phyloP scores from a whole-genome alignment of 352 stramenopile genomes.

The Pythium aphanidermatum region DNA sequence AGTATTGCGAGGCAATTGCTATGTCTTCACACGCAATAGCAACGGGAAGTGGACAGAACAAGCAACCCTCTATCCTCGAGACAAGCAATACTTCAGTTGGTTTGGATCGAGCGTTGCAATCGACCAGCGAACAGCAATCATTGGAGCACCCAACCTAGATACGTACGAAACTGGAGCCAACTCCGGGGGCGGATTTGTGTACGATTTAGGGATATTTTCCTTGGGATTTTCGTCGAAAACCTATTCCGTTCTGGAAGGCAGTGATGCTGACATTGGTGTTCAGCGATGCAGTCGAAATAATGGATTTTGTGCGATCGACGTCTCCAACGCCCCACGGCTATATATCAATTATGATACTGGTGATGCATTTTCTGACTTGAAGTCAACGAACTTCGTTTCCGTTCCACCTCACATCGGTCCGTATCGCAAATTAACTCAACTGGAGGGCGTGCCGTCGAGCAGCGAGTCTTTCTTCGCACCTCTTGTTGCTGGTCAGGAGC shows the following conservation, averaged over 20 bases:
- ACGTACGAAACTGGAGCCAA: slow-evolving; percentile 87
- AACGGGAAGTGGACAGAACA: slow-evolving; percentile 85
- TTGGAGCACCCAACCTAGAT: slow-evolving; percentile 92
- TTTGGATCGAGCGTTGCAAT: slow-evolving; percentile 85
- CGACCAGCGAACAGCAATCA: slow-evolving; percentile 73
- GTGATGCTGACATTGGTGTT: slow-evolving; percentile 66
- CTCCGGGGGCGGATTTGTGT: slow-evolving; percentile 89
- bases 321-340: slow-evolving; percentile 31
- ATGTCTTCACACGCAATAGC: slow-evolving; percentile 53
- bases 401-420: slow-evolving; percentile 41
- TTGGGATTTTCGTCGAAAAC: slow-evolving; percentile 60
- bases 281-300: slow-evolving; percentile 46
- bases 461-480: slow-evolving; percentile 45
- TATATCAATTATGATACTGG: slow-evolving; percentile 74
- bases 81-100: slow-evolving; percentile 88
- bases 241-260: slow-evolving; percentile 87
- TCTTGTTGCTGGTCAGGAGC: slow-evolving; percentile 57
- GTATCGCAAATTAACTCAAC: slow-evolving; percentile 53
- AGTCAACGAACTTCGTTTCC: slow-evolving; percentile 40
- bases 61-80: slow-evolving; percentile 85
- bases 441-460: slow-evolving; percentile 44
- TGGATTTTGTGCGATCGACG: slow-evolving; percentile 61
- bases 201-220: slow-evolving; percentile 88
- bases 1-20: slow-evolving; percentile 55
- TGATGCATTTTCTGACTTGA: slow-evolving; percentile 57